These are phyloP conservation scores for Lodderomyces margitis DNA, from an alignment of 1,139 yeast species.

Conservation along the genomic window DNA sequence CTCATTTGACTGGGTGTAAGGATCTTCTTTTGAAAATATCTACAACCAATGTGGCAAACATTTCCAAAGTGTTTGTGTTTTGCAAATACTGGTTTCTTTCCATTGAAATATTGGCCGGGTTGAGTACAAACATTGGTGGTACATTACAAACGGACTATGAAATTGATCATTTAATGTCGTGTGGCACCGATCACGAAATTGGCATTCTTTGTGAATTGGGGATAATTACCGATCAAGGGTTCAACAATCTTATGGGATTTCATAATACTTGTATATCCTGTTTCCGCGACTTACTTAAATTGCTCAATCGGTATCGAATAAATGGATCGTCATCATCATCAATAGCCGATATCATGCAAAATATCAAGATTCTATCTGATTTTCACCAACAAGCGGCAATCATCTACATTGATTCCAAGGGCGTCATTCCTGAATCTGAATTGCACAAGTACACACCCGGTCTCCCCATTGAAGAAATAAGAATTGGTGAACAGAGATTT, in stretches of 20 bases:
- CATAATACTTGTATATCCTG: conserved; percentile 46
- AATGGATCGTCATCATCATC: background rate
- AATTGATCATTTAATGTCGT: conserved; percentile 42
- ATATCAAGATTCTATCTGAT: conserved; percentile 23
- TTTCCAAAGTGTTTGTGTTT: conserved; percentile 43
- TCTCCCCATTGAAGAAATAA: conserved; percentile 15
- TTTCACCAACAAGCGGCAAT: conserved; percentile 19
- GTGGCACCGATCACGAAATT: conserved; percentile 42
- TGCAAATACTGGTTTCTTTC: conserved; percentile 64
- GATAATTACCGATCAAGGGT: conserved; percentile 41
- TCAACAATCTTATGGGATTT: conserved; percentile 55
- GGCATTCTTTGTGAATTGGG: conserved; percentile 29
- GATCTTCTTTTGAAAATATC: conserved; percentile 36
- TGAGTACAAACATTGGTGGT: conserved; percentile 61
- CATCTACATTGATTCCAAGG: conserved; percentile 11
- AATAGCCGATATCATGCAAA: conserved; percentile 14
- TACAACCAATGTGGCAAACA: conserved; percentile 9
- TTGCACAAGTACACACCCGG: conserved; percentile 12
- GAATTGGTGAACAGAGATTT: conserved; percentile 9
- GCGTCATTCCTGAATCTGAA: conserved; percentile 12
- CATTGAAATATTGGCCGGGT: conserved; percentile 61
- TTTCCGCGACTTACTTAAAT: conserved; percentile 49
- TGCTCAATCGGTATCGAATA: conserved; percentile 38
- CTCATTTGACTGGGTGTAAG: conserved; percentile 66
- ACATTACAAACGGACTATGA: conserved; percentile 50